Conservation (phyloP, 75 land plant species). For the Cryptomeria japonica region DNA sequence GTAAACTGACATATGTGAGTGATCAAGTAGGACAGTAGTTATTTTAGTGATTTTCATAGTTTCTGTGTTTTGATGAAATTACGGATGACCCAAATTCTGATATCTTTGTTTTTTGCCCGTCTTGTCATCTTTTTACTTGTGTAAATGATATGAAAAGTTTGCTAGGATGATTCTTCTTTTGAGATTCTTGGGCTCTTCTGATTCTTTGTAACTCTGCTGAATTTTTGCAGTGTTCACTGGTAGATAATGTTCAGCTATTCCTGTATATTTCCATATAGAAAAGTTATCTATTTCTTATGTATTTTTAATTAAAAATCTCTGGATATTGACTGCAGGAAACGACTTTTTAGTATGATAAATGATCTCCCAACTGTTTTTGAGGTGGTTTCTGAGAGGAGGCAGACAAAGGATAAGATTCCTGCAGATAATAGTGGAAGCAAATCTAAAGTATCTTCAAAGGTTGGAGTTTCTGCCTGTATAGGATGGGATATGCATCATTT, state of each 20-base stretch:
- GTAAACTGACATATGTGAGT: neutral
- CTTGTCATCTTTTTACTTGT: neutral
- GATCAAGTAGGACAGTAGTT: no score
- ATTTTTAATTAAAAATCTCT: neutral
- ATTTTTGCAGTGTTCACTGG: neutral
- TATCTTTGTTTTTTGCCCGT: neutral
- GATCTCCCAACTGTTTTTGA: conserved; percentile 92
- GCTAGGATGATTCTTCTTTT: neutral
- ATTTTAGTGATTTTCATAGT: no score
- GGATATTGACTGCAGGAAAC: conserved; percentile 55
- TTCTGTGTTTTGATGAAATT: neutral
- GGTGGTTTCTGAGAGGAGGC: conserved; percentile 74
- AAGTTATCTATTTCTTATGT: neutral
- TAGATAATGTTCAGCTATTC: neutral
- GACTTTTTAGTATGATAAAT: conserved; percentile 84
- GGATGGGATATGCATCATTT: neutral
- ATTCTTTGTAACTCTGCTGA: neutral
- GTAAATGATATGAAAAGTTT: neutral
- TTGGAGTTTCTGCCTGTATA: conserved; percentile 9
- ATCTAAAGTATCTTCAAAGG: conserved; percentile 51
- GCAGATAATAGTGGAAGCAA: conserved; percentile 65
- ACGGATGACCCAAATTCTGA: neutral
- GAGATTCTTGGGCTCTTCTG: neutral
- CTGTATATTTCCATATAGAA: neutral
- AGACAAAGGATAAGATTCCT: conserved; percentile 64